Conservation (phyloP, 805 yeast genomes). For the Myxozyma vanderwaltii region DNA sequence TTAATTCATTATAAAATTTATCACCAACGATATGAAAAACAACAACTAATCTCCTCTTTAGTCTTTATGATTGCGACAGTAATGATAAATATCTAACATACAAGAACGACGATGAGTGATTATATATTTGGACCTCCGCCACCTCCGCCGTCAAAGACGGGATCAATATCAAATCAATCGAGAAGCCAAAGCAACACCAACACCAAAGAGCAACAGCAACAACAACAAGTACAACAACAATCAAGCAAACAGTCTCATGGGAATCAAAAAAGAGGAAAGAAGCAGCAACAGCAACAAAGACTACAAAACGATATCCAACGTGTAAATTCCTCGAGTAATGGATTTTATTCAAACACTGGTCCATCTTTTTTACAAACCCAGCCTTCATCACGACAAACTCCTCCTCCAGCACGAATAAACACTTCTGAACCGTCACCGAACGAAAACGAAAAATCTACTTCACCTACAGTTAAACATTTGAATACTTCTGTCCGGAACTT, state of each 20-base stretch:
- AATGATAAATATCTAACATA: too few relatives aligned
- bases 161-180: background rate
- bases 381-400: background rate
- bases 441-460: background rate
- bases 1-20: too few relatives aligned
- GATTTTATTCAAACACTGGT: background rate
- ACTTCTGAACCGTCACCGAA: background rate
- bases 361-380: constrained; percentile 4
- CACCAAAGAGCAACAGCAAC: background rate
- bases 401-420: background rate
- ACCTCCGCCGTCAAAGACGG: constrained; percentile 34
- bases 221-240: background rate
- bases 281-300: background rate
- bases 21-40: too few relatives aligned
- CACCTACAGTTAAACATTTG: background rate
- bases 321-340: background rate
- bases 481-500: background rate
- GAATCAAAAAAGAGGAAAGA: background rate
- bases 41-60: too few relatives aligned
- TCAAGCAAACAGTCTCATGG: background rate
- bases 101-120: constrained; percentile 16
- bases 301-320: too few relatives aligned
- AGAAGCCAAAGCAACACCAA: background rate
- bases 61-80: too few relatives aligned
- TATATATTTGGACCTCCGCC: constrained; percentile 38